phyloP scores from a whole-genome alignment of 1,139 yeast species.

The Yamadazyma epiphylla region DNA sequence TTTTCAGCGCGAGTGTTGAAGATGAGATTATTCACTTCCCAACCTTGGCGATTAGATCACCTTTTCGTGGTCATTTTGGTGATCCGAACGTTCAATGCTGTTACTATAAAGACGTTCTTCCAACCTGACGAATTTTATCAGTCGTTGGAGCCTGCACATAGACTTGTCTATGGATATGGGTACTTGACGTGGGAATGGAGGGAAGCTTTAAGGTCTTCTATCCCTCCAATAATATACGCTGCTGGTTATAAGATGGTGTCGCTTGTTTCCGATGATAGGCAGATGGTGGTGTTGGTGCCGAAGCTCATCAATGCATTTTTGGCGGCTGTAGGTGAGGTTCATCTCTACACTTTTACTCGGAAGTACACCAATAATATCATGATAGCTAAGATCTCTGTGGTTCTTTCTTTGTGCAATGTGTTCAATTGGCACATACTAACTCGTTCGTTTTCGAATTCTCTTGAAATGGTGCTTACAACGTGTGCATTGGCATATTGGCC shows the following conservation, averaged over 20 bases:
- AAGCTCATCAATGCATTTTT: conserved; percentile 65
- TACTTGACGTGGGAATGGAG: conserved; percentile 95
- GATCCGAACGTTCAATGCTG: conserved; percentile 57
- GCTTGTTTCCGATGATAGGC: conserved; percentile 8
- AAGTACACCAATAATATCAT: conserved; percentile 29
- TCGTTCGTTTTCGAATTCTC: conserved; percentile 80
- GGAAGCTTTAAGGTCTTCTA: conserved; percentile 65
- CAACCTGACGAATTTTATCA: conserved; percentile 98
- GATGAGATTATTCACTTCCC: no score
- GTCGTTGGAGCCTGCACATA: conserved; percentile 88
- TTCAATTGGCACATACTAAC: conserved; percentile 82
- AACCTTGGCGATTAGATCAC: conserved; percentile 4
- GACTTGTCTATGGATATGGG: conserved; percentile 72
- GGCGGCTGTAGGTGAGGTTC: conserved; percentile 71
- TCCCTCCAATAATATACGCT: conserved; percentile 74
- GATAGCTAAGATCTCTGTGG: conserved; percentile 44
- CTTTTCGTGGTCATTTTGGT: conserved; percentile 9
- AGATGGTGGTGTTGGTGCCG: conserved; percentile 39
- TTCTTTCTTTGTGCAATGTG: conserved; percentile 62
- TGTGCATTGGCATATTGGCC: conserved; percentile 78
- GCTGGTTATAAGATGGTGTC: conserved; percentile 26
- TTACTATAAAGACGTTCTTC: conserved; percentile 68
- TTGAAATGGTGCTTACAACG: conserved; percentile 72
- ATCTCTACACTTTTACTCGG: conserved; percentile 46
- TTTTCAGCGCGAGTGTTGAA: no score